Evolutionary conservation across 2,329 filamentous ascomycete genomes (phyloP).

Genomic region (Pseudogymnoascus sp.): DNA sequence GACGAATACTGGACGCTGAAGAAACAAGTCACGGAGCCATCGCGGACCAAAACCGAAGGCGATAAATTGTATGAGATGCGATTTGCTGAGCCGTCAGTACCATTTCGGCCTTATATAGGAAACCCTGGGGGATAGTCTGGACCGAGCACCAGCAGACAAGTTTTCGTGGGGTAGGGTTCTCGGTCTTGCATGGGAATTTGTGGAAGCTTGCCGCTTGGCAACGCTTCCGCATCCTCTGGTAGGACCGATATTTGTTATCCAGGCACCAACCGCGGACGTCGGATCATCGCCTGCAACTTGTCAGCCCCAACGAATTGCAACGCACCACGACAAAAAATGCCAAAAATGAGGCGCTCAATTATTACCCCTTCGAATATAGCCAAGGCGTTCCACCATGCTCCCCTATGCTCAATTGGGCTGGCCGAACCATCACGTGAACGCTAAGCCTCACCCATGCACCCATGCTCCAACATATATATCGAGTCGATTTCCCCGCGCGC

Average conservation of each 20-base stretch:
- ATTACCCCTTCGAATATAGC: slow-evolving; percentile 2
- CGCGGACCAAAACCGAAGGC: neutral
- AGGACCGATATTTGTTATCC: slow-evolving; percentile 4
- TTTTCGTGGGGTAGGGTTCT: slow-evolving; percentile 2
- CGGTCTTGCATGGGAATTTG: neutral
- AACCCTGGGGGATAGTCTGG: neutral
- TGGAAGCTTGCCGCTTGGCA: neutral
- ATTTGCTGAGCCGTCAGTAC: neutral
- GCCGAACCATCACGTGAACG: slow-evolving; percentile 4
- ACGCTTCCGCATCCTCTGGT: slow-evolving; percentile 1
- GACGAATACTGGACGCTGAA: neutral
- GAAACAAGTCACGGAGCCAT: neutral
- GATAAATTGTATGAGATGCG: neutral
- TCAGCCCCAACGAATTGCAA: slow-evolving; percentile 5
- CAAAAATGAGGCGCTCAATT: slow-evolving; percentile 5
- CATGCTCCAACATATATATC: slow-evolving; percentile 10
- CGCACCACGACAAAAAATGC: slow-evolving; percentile 9
- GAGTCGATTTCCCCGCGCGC: slow-evolving; percentile 16
- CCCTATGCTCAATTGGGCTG: slow-evolving; percentile 1
- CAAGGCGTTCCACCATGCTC: neutral
- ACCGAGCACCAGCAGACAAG: neutral
- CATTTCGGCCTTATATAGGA: neutral
- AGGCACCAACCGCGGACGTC: slow-evolving; percentile 7
- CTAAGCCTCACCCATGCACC: slow-evolving; percentile 9
- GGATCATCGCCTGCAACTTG: neutral